Percentiles rank a stretch among this genome's conserved stretches.
phyloP scores from a whole-genome alignment of 345 rosid species.

The Hibiscus mutabilis region DNA sequence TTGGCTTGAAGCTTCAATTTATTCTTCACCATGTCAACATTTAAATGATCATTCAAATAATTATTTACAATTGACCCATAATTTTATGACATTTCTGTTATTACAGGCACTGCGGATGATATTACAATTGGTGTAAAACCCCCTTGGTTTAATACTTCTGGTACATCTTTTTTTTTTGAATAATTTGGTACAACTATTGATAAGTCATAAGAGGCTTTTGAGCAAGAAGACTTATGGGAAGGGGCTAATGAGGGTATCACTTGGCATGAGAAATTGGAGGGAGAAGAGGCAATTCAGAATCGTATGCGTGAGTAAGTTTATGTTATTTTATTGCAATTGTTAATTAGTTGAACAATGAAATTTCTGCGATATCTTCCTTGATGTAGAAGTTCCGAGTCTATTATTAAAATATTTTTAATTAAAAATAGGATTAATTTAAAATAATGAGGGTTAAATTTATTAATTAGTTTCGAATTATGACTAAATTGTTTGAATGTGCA shows the following conservation, averaged over 20 bases:
- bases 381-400: not conserved
- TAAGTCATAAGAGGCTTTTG: slow-evolving; percentile 79
- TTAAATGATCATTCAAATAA: not conserved
- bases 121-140: slow-evolving; percentile 88
- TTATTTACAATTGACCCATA: not conserved
- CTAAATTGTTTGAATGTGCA: too few relatives aligned
- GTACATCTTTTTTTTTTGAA: too few relatives aligned
- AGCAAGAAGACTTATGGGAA: slow-evolving; percentile 79
- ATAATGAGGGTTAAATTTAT: too few relatives aligned
- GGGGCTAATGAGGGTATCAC: slow-evolving; percentile 81
- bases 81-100: slow-evolving; percentile 12
- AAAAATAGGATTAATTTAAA: too few relatives aligned
- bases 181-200: slow-evolving; percentile 50
- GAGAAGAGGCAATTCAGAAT: slow-evolving; percentile 89
- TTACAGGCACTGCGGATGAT: slow-evolving; percentile 91
- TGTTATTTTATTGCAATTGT: slow-evolving; percentile 6
- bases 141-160: slow-evolving; percentile 85
- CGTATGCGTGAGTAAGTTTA: slow-evolving; percentile 86
- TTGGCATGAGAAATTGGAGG: slow-evolving; percentile 95
- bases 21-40: slow-evolving; percentile 1
- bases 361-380: slow-evolving; percentile 2
- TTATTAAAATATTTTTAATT: too few relatives aligned
- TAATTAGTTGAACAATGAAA: not conserved
- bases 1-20: not conserved
- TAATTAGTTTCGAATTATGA: too few relatives aligned